phyloP scores from a whole-genome alignment of 2,329 filamentous ascomycete genomes.

The Aureobasidium namibiae region DNA sequence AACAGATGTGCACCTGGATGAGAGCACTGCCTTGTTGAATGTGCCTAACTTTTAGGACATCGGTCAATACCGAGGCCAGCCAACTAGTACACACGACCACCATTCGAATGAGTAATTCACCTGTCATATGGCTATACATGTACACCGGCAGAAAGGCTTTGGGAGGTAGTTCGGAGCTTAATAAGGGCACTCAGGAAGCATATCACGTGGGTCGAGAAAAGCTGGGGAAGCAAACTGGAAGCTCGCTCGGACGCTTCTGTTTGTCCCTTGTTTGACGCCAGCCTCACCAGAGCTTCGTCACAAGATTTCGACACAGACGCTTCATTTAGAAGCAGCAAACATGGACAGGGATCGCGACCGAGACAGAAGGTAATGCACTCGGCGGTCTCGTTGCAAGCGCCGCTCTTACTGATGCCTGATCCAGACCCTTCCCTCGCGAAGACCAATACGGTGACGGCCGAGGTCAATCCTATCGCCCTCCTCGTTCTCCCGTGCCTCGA shows the following conservation, averaged over 20 bases:
- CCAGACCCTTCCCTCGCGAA: conserved; percentile 21
- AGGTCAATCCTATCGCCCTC: conserved; percentile 32
- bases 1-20: conserved; percentile 3
- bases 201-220: background rate
- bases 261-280: background rate
- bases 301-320: background rate
- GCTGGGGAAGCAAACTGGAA: background rate
- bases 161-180: background rate
- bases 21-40: background rate
- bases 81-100: background rate
- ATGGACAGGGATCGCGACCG: conserved; percentile 30
- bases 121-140: background rate
- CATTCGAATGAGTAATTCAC: background rate
- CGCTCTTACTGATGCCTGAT: background rate
- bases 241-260: background rate
- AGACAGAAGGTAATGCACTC: conserved; percentile 33
- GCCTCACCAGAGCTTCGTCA: background rate
- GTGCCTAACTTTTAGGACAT: background rate
- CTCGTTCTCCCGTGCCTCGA: conserved; percentile 23
- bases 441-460: conserved; percentile 27
- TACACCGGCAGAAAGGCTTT: background rate
- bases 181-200: background rate
- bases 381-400: background rate
- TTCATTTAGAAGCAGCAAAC: background rate
- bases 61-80: background rate